phyloP scores from a whole-genome alignment of 495 filamentous ascomycete genomes.

The Podospora pseudoanserina region DNA sequence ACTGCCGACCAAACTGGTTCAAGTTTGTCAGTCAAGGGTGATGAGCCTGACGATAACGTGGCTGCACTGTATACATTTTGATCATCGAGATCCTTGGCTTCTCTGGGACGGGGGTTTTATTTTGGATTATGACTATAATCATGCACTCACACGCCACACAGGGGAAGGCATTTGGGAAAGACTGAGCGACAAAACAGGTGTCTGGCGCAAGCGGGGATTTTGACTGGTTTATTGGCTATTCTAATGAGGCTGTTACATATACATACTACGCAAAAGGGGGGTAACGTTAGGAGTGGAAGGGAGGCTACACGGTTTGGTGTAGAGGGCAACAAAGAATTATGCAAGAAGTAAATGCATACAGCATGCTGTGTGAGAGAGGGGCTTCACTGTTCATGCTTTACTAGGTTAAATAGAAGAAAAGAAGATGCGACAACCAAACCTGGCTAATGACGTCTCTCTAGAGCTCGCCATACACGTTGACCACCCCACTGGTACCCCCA shows the following conservation, averaged over 20 bases:
- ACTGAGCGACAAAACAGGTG: not conserved
- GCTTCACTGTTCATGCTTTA: not conserved
- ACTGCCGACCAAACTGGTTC: slow-evolving; percentile 96
- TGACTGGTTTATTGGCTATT: slow-evolving; percentile 5
- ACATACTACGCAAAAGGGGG: not conserved
- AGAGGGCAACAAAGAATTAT: not conserved
- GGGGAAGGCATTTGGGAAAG: slow-evolving; percentile 8
- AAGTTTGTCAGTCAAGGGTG: slow-evolving; percentile 64
- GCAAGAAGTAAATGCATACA: not conserved
- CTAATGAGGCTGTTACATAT: slow-evolving; percentile 17
- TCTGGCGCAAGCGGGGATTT: slow-evolving; percentile 16
- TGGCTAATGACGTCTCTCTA: slow-evolving; percentile 12
- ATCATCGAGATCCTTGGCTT: not conserved
- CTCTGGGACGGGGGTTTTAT: not conserved
- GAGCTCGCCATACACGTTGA: slow-evolving; percentile 50
- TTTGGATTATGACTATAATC: not conserved
- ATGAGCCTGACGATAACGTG: not conserved
- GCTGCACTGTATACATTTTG: not conserved
- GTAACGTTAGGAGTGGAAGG: not conserved
- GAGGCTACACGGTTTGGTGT: not conserved
- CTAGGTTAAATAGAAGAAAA: not conserved
- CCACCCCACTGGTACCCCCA: slow-evolving; percentile 52
- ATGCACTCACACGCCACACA: not conserved
- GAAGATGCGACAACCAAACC: not conserved
- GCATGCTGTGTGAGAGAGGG: not conserved